These are phyloP conservation scores for Hanseniaspora uvarum DNA, from an alignment of 1,139 yeast species.

Conservation along the genomic window DNA sequence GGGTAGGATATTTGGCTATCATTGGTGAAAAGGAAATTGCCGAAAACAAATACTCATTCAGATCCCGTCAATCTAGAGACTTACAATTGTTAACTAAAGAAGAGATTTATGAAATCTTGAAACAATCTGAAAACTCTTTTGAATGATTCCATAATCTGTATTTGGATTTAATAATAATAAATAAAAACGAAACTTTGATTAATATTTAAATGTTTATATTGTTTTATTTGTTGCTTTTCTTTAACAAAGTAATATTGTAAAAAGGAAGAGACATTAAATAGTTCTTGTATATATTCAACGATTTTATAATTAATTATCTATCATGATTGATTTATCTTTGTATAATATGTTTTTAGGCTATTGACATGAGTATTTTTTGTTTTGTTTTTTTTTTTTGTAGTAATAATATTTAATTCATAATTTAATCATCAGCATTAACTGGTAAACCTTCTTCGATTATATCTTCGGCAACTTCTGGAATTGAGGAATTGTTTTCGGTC, in stretches of 20 bases:
- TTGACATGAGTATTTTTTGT: constrained; percentile 7
- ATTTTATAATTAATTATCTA: neutral
- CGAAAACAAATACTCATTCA: constrained; percentile 51
- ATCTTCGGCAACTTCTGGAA: constrained; percentile 21
- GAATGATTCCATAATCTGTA: neutral
- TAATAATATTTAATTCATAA: neutral
- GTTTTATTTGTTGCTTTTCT: neutral
- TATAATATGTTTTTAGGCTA: neutral
- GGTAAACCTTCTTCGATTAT: constrained; percentile 15
- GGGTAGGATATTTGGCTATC: constrained; percentile 69
- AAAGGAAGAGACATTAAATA: neutral
- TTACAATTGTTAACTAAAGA: constrained; percentile 38
- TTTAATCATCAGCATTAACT: constrained; percentile 10
- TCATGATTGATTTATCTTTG: neutral
- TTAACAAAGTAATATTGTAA: neutral
- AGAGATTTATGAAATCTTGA: constrained; percentile 43
- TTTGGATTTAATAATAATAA: neutral
- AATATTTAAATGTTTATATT: neutral
- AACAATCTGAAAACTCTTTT: constrained; percentile 37
- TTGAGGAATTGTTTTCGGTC: neutral
- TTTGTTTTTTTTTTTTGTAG: neutral
- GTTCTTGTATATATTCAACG: neutral
- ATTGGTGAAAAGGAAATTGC: constrained; percentile 80
- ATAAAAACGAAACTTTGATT: neutral
- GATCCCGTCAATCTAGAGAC: constrained; percentile 49